A percentile compares a stretch with the other conserved stretches of the same genome.
These are phyloP conservation scores for Lepidium campestre DNA, from an alignment of 441 rosid species.

Conservation along the genomic window DNA sequence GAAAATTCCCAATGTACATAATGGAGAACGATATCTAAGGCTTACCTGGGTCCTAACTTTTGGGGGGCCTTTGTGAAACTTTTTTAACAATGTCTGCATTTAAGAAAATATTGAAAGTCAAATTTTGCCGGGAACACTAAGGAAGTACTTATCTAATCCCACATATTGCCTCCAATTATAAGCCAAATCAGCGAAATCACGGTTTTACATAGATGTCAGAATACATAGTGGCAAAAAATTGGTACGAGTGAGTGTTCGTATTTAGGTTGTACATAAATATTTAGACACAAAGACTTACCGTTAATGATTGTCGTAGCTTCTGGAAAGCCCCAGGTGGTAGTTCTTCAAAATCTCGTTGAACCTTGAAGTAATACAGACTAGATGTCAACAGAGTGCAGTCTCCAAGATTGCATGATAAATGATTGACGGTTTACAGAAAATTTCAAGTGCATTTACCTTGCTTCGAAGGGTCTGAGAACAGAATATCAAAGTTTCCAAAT, in stretches of 20 bases:
- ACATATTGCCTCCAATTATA: background rate
- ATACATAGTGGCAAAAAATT: background rate
- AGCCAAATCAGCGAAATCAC: background rate
- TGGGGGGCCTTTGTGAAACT: conserved; percentile 91
- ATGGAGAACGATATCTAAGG: background rate
- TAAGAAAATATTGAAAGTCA: conserved; percentile 27
- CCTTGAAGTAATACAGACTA: conserved; percentile 40
- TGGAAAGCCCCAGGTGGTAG: conserved; percentile 94
- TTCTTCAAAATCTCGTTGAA: conserved; percentile 96
- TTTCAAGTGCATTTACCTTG: conserved; percentile 58
- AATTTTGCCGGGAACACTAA: conserved; percentile 7
- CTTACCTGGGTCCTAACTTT: conserved; percentile 95
- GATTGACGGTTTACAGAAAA: background rate
- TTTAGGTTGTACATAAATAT: background rate
- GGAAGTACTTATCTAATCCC: conserved; percentile 10
- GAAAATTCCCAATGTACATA: background rate
- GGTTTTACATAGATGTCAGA: background rate
- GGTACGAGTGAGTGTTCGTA: background rate
- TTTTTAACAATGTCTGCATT: conserved; percentile 81
- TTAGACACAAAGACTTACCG: conserved; percentile 43
- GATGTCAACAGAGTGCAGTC: conserved; percentile 4
- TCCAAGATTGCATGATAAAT: background rate
- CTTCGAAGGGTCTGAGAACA: conserved; percentile 99
- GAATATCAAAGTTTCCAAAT: conserved; percentile 89
- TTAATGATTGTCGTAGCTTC: conserved; percentile 72